Conservation (phyloP, 257 asterid species). For the Apocynum venetum region DNA sequence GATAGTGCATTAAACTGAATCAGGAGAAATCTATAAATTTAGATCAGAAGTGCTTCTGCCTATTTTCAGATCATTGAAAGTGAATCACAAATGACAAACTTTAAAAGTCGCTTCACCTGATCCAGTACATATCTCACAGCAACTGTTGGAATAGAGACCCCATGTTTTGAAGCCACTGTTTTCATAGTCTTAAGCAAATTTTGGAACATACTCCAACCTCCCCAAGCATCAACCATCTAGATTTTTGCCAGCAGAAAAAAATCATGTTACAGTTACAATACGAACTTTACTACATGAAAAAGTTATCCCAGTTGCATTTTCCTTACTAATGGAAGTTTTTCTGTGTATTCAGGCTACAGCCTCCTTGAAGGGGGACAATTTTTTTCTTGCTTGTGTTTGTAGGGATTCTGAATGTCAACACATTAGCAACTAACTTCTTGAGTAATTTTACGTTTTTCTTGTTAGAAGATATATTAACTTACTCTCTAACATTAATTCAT, state of each 20-base stretch:
- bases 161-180: slow-evolving; percentile 63
- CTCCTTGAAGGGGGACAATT: no score
- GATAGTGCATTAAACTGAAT: slow-evolving; percentile 1
- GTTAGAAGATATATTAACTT: neutral
- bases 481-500: neutral
- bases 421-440: neutral
- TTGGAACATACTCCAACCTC: slow-evolving; percentile 96
- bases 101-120: slow-evolving; percentile 44
- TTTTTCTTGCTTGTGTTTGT: no score
- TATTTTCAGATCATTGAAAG: neutral
- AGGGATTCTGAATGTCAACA: neutral
- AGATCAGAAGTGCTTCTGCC: neutral
- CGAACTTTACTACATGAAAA: neutral
- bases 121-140: slow-evolving; percentile 79
- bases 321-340: no score
- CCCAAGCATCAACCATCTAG: slow-evolving; percentile 99
- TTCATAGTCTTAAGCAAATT: slow-evolving; percentile 65
- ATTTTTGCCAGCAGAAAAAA: neutral
- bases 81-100: neutral
- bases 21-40: neutral
- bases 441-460: neutral
- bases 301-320: neutral
- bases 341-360: no score
- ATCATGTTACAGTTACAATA: neutral
- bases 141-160: slow-evolving; percentile 79